Evolutionary conservation across 306 rosid genomes (phyloP), one percentile per base, ranked within the genome.

Genomic region (Senna tora): DNA sequence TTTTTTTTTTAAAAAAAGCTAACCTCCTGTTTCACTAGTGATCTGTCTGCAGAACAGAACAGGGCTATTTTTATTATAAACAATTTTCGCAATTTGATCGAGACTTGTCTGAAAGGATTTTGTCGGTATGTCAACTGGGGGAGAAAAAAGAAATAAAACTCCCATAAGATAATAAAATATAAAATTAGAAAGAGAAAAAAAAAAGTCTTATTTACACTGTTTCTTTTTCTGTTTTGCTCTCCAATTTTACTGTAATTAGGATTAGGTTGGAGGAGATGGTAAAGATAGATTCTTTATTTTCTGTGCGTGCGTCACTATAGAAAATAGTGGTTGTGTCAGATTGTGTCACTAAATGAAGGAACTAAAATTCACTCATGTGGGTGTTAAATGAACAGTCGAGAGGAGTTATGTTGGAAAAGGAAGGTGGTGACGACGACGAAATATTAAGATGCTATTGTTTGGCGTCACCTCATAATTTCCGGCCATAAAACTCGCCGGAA

Each of bases 301-400:
- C 30, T 25, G 30, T 25, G 61, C 20, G 46, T 4, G 54, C 39
- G 75, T 67, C 65, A 14, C 32, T 79, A 38, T 57, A 67, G 45
- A 13, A 51, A 32, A 79, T 69, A 61, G 67, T 53, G 47, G 67
- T 69, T 25, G 22, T 79, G 73, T 53, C 67, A 69, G 76, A 62
- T 80, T 74, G 17, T 79, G 76, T 74, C 76, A 17, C 76, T 54
- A 55, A 79, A 63, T 61, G 0, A 62, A 73, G 79, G 79, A 67
- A 38, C 83, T 42, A 33, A 68, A 73, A 69, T 54, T n/a, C 45
- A 59, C 0, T 64, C 78, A 74, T 74, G 78, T 74, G 71, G 62
- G 54, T 10, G 12, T 25, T 3, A 25, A 67, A 38, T 47, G 70
- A 76, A 68, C 55, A 55, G n/a, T n/a, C n/a, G n/a, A n/a, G 25